Conservation (phyloP, 2,329 filamentous ascomycete genomes). For the Aspergillus quadrilineatus region DNA sequence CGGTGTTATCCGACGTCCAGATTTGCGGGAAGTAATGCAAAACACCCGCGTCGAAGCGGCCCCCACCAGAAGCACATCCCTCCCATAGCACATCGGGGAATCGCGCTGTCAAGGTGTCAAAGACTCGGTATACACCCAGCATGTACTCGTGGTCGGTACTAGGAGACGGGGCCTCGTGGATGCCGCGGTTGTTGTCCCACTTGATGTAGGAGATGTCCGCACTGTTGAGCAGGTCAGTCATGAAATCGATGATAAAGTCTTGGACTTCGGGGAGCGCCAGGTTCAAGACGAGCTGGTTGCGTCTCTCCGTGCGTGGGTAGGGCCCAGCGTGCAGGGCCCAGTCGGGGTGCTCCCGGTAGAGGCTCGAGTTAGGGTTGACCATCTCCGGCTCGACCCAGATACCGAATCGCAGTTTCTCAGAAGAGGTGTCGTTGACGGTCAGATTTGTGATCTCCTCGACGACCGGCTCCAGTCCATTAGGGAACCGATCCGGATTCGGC, state of each 20-base stretch:
- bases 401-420: conserved; percentile 56
- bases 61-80: conserved; percentile 65
- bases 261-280: conserved; percentile 62
- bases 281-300: conserved; percentile 63
- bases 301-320: conserved; percentile 56
- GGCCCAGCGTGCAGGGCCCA: conserved; percentile 61
- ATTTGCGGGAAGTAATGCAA: conserved; percentile 65
- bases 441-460: conserved; percentile 54
- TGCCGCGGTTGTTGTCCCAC: conserved; percentile 67
- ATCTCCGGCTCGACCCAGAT: conserved; percentile 70
- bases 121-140: conserved; percentile 62
- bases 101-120: conserved; percentile 57
- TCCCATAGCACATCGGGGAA: conserved; percentile 66
- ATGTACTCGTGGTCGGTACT: conserved; percentile 60
- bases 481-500: conserved; percentile 59
- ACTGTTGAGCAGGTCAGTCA: conserved; percentile 56
- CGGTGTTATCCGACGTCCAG: conserved; percentile 67
- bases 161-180: conserved; percentile 59
- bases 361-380: conserved; percentile 62
- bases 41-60: conserved; percentile 63
- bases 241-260: conserved; percentile 58
- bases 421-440: conserved; percentile 47
- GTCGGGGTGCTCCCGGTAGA: conserved; percentile 63
- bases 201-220: conserved; percentile 62
- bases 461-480: conserved; percentile 54